phyloP scores from a whole-genome alignment of 306 rosid species.

The Pyrus betulifolia region DNA sequence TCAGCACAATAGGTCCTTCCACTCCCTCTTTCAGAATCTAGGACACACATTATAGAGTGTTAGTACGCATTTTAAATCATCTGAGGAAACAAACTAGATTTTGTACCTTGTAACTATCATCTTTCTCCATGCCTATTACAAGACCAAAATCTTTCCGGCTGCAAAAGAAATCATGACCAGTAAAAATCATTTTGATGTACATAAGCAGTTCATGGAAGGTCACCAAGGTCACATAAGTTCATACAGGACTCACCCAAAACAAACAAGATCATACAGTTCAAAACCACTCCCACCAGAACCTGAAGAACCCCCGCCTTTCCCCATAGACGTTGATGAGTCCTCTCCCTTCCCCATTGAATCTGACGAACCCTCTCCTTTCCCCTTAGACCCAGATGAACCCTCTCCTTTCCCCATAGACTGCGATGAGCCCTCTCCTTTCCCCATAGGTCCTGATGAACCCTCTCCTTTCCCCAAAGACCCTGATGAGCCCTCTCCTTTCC shows the following conservation, averaged over 20 bases:
- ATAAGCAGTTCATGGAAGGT: background rate
- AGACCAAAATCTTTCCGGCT: slow-evolving; percentile 89
- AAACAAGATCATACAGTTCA: slow-evolving; percentile 68
- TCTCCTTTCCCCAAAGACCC: slow-evolving; percentile 30
- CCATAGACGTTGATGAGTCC: slow-evolving; percentile 21
- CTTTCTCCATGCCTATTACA: slow-evolving; percentile 72
- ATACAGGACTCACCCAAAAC: slow-evolving; percentile 66
- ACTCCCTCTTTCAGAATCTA: slow-evolving; percentile 74
- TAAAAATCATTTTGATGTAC: background rate
- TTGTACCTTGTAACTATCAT: slow-evolving; percentile 72
- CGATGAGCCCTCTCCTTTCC: slow-evolving; percentile 42
- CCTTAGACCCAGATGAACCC: slow-evolving; percentile 42
- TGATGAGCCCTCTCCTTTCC: background rate
- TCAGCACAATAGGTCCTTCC: slow-evolving; percentile 58
- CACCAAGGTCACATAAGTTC: slow-evolving; percentile 14
- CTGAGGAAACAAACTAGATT: slow-evolving; percentile 2
- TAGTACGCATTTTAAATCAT: background rate
- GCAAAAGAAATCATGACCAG: slow-evolving; percentile 25
- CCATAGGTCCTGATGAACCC: slow-evolving; percentile 20
- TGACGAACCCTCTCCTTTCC: slow-evolving; percentile 47
- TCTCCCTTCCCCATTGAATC: slow-evolving; percentile 20
- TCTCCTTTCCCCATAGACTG: slow-evolving; percentile 45
- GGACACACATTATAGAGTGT: slow-evolving; percentile 4
- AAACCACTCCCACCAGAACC: slow-evolving; percentile 37
- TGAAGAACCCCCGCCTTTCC: slow-evolving; percentile 45